A percentile compares a stretch with the other conserved stretches of the same genome.
Conservation (phyloP, 352 stramenopile species). For the Phytophthora chlamydospora region DNA sequence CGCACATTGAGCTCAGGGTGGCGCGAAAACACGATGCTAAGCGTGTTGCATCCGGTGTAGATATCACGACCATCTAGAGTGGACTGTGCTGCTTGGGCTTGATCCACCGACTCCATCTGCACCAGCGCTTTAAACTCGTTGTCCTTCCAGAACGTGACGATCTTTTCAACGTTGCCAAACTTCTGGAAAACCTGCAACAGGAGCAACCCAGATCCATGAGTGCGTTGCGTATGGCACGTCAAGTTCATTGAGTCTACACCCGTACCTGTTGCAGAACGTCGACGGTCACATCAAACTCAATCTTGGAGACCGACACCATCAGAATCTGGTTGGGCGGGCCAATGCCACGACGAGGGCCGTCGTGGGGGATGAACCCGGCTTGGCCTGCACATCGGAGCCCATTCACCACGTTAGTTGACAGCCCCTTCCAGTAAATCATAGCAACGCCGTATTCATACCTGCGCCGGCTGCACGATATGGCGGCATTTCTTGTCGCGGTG, state of each 20-base stretch:
- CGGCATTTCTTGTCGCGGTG: conserved; percentile 24
- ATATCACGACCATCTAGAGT: conserved; percentile 84
- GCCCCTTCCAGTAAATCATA: not conserved
- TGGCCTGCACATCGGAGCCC: conserved; percentile 18
- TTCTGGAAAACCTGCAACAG: conserved; percentile 70
- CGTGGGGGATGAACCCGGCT: conserved; percentile 24
- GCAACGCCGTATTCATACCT: conserved; percentile 11
- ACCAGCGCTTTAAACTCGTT: conserved; percentile 84
- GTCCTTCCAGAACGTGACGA: conserved; percentile 86
- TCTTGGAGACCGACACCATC: conserved; percentile 82
- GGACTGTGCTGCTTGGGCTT: conserved; percentile 70
- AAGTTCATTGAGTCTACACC: not conserved
- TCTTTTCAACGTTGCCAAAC: conserved; percentile 85
- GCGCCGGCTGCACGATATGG: conserved; percentile 15
- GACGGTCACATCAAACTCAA: conserved; percentile 84
- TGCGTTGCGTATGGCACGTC: not conserved
- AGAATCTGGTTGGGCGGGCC: conserved; percentile 69
- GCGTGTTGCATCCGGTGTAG: conserved; percentile 86
- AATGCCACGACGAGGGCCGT: conserved; percentile 39
- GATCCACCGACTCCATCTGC: conserved; percentile 77
- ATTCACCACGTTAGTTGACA: conserved; percentile 1
- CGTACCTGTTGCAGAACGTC: conserved; percentile 78
- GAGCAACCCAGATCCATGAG: conserved; percentile 5
- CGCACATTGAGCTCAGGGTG: conserved; percentile 73
- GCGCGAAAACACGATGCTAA: conserved; percentile 80